Evolutionary conservation across 352 stramenopile species (phyloP).

Genomic region (Phytophthora podocarpi): DNA sequence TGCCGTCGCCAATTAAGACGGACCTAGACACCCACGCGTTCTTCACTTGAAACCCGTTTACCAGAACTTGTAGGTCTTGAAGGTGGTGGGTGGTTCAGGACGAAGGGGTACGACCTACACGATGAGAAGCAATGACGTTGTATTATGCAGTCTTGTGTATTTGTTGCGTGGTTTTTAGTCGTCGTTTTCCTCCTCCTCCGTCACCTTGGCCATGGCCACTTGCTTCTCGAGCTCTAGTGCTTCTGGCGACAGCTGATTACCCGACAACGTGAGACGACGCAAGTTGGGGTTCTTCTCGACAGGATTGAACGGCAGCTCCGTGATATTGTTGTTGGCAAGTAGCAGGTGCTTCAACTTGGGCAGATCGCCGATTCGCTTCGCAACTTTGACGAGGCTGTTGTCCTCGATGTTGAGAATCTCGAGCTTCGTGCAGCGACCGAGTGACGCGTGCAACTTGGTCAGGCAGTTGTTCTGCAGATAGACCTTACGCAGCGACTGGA

Average conservation of each 20-base stretch:
- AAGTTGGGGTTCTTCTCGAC: slow-evolving; percentile 70
- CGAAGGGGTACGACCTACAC: slow-evolving; percentile 1
- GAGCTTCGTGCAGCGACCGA: slow-evolving; percentile 76
- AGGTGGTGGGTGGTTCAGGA: too few relatives aligned
- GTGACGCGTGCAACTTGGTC: slow-evolving; percentile 77
- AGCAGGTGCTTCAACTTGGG: slow-evolving; percentile 82
- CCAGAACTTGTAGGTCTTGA: too few relatives aligned
- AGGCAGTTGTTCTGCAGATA: slow-evolving; percentile 88
- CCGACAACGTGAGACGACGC: slow-evolving; percentile 79
- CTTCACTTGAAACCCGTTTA: slow-evolving; percentile 61
- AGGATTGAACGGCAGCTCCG: slow-evolving; percentile 81
- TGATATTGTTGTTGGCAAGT: slow-evolving; percentile 86
- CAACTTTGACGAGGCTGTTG: slow-evolving; percentile 83
- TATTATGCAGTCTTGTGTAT: slow-evolving; percentile 16
- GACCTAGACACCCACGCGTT: slow-evolving; percentile 87
- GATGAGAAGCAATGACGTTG: slow-evolving; percentile 22
- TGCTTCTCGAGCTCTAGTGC: slow-evolving; percentile 69
- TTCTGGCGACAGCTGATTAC: slow-evolving; percentile 67
- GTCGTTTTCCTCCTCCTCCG: slow-evolving; percentile 55
- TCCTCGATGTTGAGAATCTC: slow-evolving; percentile 88
- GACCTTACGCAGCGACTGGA: slow-evolving; percentile 73
- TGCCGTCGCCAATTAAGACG: slow-evolving; percentile 85
- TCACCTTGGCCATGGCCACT: slow-evolving; percentile 59
- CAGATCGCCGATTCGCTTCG: slow-evolving; percentile 82
- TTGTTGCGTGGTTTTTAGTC: slow-evolving; percentile 13